Evolutionary conservation across 108 stramenopile genomes (phyloP).

Genomic region (Skeletonema marinoi): DNA sequence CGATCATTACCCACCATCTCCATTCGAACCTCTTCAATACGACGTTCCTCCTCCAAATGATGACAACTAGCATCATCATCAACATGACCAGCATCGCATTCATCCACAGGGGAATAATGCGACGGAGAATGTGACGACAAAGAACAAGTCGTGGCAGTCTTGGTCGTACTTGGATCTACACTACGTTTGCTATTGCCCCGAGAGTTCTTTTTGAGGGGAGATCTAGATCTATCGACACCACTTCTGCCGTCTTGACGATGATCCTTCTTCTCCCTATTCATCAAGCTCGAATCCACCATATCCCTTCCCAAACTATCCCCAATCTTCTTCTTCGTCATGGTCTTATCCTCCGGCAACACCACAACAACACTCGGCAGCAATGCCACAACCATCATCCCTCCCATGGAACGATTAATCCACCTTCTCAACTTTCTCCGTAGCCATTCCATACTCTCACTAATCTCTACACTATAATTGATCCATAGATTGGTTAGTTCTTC

Average conservation of each 20-base stretch:
- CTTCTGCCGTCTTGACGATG: background rate
- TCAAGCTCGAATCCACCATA: background rate
- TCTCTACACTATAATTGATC: background rate
- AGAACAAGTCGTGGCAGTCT: conserved; percentile 1
- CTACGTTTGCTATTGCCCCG: too few relatives aligned
- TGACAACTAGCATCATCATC: too few relatives aligned
- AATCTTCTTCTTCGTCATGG: too few relatives aligned
- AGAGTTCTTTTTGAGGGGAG: background rate
- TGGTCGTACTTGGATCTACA: background rate
- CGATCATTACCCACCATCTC: background rate
- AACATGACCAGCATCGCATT: too few relatives aligned
- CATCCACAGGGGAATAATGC: background rate
- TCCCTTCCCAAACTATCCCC: too few relatives aligned
- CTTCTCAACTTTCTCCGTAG: background rate
- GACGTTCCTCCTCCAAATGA: background rate
- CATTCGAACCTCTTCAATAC: background rate
- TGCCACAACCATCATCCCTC: background rate
- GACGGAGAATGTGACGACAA: background rate
- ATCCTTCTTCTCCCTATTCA: background rate
- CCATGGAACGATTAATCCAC: background rate
- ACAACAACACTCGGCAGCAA: background rate
- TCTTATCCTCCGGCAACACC: background rate
- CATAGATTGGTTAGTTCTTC: background rate
- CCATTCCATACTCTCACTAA: background rate
- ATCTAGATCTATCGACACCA: background rate